A percentile compares a stretch with the other conserved stretches of the same genome.
These are phyloP conservation scores for Colletotrichum sansevieriae DNA, from an alignment of 2,329 filamentous ascomycete genomes.

Conservation along the genomic window DNA sequence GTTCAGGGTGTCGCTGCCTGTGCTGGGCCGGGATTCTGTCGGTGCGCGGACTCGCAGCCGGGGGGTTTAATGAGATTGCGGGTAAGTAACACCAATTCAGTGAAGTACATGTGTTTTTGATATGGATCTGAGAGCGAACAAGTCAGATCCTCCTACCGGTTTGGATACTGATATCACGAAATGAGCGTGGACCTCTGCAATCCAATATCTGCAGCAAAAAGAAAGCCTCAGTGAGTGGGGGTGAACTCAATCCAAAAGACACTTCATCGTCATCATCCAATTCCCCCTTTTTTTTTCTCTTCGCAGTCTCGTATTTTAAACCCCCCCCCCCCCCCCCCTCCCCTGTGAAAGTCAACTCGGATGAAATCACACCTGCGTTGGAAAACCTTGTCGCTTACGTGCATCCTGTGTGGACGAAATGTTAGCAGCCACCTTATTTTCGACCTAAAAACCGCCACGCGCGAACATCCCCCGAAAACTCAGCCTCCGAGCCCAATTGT, in stretches of 20 bases:
- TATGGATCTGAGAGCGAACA: conserved; percentile 12
- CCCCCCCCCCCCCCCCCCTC: background rate
- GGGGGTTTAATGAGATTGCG: conserved; percentile 35
- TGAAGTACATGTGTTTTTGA: conserved; percentile 3
- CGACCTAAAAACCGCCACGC: conserved; percentile 21
- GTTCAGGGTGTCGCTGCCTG: conserved; percentile 14
- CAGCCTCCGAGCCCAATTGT: background rate
- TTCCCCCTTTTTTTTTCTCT: background rate
- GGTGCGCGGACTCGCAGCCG: conserved; percentile 24
- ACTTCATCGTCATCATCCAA: background rate
- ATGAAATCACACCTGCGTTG: background rate
- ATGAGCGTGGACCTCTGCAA: conserved; percentile 30
- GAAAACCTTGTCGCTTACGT: conserved; percentile 17
- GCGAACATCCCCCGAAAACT: background rate
- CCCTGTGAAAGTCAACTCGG: background rate
- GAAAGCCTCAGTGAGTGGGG: conserved; percentile 9
- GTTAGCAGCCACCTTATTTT: conserved; percentile 23
- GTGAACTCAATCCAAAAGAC: background rate
- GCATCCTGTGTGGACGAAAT: background rate
- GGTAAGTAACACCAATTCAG: conserved; percentile 9
- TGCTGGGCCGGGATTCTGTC: conserved; percentile 30
- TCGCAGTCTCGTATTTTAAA: no score
- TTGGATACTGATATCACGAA: conserved; percentile 12
- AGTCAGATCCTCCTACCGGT: conserved; percentile 9
- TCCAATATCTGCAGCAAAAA: conserved; percentile 24